A percentile compares a stretch with the other conserved stretches of the same genome.
Conservation (phyloP, 2,329 filamentous ascomycete species). For the Moelleriella libera region DNA sequence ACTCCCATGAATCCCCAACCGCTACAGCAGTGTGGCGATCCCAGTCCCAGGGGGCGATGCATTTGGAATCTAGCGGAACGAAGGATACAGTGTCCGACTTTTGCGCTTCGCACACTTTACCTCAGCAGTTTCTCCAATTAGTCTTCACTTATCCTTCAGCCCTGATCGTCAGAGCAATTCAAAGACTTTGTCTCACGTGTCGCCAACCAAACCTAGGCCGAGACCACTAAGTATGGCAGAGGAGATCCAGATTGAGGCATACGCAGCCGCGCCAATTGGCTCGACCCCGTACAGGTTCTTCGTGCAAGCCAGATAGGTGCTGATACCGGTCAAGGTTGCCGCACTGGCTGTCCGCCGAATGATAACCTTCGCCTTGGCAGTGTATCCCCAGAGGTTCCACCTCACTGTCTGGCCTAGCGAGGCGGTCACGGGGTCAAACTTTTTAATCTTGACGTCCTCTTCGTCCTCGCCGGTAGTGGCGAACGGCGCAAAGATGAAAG, state of each 20-base stretch:
- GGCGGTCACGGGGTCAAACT: conserved; percentile 51
- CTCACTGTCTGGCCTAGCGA: conserved; percentile 55
- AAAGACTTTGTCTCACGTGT: conserved; percentile 22
- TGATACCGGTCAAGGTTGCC: conserved; percentile 39
- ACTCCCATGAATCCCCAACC: too few species aligned
- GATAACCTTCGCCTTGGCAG: conserved; percentile 45
- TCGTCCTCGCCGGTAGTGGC: conserved; percentile 35
- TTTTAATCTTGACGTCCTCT: conserved; percentile 31
- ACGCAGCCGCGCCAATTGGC: conserved; percentile 52
- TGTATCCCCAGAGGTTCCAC: conserved; percentile 61
- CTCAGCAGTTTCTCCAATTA: too few species aligned
- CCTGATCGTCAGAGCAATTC: too few species aligned
- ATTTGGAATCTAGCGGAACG: too few species aligned
- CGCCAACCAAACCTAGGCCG: conserved; percentile 35
- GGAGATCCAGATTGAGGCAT: conserved; percentile 61
- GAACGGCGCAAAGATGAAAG: conserved; percentile 65
- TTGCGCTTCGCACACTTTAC: too few species aligned
- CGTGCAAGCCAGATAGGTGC: conserved; percentile 50
- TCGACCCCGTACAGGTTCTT: conserved; percentile 59
- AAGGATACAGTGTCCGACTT: too few species aligned
- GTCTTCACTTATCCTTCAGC: too few species aligned
- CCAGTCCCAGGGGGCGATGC: too few species aligned
- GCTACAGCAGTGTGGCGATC: too few species aligned
- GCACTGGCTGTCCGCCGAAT: conserved; percentile 49
- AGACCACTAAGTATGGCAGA: conserved; percentile 46